Evolutionary conservation across 225 moss, liverwort and hornwort genomes (phyloP).

Genomic region (Polytrichum commune): DNA sequence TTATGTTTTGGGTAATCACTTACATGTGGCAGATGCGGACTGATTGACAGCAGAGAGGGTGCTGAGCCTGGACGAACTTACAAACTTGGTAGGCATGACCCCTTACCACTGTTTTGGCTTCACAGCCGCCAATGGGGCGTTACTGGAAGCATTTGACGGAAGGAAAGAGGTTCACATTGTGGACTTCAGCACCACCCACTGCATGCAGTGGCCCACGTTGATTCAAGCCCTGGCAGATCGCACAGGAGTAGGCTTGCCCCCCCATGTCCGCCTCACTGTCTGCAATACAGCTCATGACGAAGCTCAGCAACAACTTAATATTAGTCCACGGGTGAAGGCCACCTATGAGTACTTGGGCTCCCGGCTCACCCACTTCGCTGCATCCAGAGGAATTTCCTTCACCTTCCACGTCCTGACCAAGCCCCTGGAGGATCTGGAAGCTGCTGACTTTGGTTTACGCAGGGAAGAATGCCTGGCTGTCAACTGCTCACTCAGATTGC

Average conservation of each 20-base stretch:
- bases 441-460: slow-evolving; percentile 42
- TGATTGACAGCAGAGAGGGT: slow-evolving; percentile 31
- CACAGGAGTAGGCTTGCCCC: slow-evolving; percentile 41
- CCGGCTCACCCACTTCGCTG: slow-evolving; percentile 56
- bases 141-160: slow-evolving; percentile 74
- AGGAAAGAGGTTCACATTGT: slow-evolving; percentile 65
- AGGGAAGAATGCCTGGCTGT: slow-evolving; percentile 50
- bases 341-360: slow-evolving; percentile 48
- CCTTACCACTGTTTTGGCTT: slow-evolving; percentile 86
- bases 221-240: slow-evolving; percentile 72
- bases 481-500: slow-evolving; percentile 57
- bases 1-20: no score
- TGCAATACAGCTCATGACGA: slow-evolving; percentile 38
- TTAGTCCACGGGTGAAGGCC: slow-evolving; percentile 43
- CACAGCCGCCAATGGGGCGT: slow-evolving; percentile 75
- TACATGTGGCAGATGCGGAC: slow-evolving; percentile 23
- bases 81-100: slow-evolving; percentile 69
- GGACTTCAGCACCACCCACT: slow-evolving; percentile 71
- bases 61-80: slow-evolving; percentile 59
- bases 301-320: neutral
- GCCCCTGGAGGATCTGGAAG: slow-evolving; percentile 43
- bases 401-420: slow-evolving; percentile 45
- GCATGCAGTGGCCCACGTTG: slow-evolving; percentile 86
- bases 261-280: slow-evolving; percentile 77
- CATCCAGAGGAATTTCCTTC: slow-evolving; percentile 53